Evolutionary conservation across 805 yeast species (phyloP).

Genomic region (Nakazawaea holstii): DNA sequence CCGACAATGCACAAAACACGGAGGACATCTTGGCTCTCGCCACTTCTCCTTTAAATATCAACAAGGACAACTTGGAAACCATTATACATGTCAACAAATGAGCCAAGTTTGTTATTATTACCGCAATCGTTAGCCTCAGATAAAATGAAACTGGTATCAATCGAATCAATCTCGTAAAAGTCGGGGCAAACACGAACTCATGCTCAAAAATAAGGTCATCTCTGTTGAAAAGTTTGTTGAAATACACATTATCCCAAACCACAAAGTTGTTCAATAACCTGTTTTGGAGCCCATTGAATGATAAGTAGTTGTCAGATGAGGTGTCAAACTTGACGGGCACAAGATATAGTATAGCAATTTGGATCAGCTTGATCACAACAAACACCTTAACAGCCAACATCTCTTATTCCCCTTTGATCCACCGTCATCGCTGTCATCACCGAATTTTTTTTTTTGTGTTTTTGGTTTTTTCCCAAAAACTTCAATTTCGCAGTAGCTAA

Average conservation of each 20-base stretch:
- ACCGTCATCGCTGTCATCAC: neutral
- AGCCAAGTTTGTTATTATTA: conserved; percentile 43
- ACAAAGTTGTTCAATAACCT: conserved; percentile 47
- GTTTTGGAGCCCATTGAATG: conserved; percentile 8
- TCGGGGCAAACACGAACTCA: conserved; percentile 81
- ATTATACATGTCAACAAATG: conserved; percentile 47
- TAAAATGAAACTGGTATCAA: conserved; percentile 20
- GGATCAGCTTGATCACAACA: conserved; percentile 32
- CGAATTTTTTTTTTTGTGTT: neutral
- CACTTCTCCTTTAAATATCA: conserved; percentile 12
- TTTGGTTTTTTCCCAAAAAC: neutral
- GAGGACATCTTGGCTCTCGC: conserved; percentile 16
- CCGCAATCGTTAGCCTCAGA: conserved; percentile 42
- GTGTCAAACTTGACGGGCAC: conserved; percentile 46
- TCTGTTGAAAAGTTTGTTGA: conserved; percentile 46
- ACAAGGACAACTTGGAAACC: conserved; percentile 42
- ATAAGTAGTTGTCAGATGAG: conserved; percentile 26
- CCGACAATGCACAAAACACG: conserved; percentile 51
- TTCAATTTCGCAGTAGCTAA: too few relatives aligned
- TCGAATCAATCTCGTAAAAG: conserved; percentile 59
- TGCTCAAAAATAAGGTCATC: conserved; percentile 57
- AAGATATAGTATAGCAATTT: conserved; percentile 30
- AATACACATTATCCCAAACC: conserved; percentile 86
- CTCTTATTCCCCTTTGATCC: neutral
- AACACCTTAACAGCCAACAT: conserved; percentile 13